phyloP scores from a whole-genome alignment of 441 rosid species.

The Eruca vesicaria region DNA sequence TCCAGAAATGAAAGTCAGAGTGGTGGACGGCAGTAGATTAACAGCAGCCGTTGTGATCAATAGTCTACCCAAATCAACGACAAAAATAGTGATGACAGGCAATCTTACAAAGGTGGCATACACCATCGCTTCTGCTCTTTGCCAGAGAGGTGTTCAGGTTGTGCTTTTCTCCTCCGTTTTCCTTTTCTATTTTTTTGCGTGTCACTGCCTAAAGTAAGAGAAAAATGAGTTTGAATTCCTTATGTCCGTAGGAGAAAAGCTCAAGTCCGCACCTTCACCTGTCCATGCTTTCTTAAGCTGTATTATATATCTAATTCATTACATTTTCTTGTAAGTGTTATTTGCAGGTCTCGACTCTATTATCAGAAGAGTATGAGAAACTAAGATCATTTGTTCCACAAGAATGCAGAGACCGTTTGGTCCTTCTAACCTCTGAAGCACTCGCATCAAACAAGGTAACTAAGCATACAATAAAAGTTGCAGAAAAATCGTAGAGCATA shows the following conservation, averaged over 20 bases:
- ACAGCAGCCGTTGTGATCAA: constrained; percentile 42
- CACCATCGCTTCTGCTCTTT: constrained; percentile 39
- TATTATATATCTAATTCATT: neutral
- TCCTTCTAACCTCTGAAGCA: constrained; percentile 29
- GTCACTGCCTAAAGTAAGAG: neutral
- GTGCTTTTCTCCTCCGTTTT: neutral
- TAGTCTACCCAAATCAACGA: constrained; percentile 35
- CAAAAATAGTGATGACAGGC: constrained; percentile 38
- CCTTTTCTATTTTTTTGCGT: neutral
- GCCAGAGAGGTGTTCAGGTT: constrained; percentile 28
- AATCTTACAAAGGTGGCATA: constrained; percentile 41
- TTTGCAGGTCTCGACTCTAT: neutral
- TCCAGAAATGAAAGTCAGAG: constrained; percentile 38
- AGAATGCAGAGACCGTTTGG: constrained; percentile 15
- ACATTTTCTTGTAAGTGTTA: neutral
- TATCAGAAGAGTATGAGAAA: neutral
- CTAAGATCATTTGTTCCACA: neutral
- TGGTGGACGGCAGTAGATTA: constrained; percentile 52
- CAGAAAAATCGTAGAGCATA: neutral
- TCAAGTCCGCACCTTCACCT: neutral
- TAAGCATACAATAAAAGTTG: neutral
- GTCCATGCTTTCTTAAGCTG: neutral
- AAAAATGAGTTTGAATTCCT: neutral
- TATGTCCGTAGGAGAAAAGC: neutral
- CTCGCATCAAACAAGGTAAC: constrained; percentile 21